Percentiles rank a stretch among this genome's conserved stretches.
Conservation (phyloP, 2,329 filamentous ascomycete species). For the Clonostachys solani region DNA sequence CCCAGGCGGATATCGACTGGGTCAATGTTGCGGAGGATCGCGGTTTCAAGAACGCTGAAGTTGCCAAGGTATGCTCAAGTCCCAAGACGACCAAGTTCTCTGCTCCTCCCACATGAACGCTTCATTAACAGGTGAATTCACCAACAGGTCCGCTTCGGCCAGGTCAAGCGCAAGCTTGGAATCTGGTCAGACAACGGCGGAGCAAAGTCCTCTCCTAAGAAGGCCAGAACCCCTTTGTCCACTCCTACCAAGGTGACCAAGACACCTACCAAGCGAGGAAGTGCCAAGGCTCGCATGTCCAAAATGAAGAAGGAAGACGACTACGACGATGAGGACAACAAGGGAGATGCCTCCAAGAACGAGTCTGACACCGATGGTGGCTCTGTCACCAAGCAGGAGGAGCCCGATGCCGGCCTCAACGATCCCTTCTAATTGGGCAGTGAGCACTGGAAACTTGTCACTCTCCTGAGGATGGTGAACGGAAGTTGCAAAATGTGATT, state of each 20-base stretch:
- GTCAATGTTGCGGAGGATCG: conserved; percentile 32
- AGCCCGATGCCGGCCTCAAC: not conserved
- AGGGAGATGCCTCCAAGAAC: not conserved
- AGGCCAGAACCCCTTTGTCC: conserved; percentile 2
- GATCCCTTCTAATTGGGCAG: not conserved
- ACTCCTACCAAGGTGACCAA: conserved; percentile 23
- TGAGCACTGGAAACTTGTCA: too few relatives aligned
- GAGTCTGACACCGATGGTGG: not conserved
- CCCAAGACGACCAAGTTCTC: not conserved
- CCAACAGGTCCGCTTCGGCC: conserved; percentile 38
- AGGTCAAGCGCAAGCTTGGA: conserved; percentile 43
- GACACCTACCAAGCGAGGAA: conserved; percentile 12
- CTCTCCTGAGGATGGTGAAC: not conserved
- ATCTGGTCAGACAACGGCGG: conserved; percentile 19
- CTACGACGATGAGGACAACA: not conserved
- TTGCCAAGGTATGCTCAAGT: conserved; percentile 32
- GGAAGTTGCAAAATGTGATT: too few relatives aligned
- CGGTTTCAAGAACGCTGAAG: conserved; percentile 37
- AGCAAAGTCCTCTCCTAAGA: conserved; percentile 12
- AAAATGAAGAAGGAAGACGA: conserved; percentile 11
- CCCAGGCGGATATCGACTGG: conserved; percentile 44
- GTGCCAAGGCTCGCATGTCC: conserved; percentile 10
- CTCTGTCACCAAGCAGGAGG: not conserved
- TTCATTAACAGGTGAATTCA: not conserved
- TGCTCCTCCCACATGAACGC: not conserved